Percentiles rank a stretch among this genome's conserved stretches.
These are phyloP conservation scores for Rhynchospora tenuis DNA, from an alignment of 176 grass and related monocot genomes.

Conservation along the genomic window DNA sequence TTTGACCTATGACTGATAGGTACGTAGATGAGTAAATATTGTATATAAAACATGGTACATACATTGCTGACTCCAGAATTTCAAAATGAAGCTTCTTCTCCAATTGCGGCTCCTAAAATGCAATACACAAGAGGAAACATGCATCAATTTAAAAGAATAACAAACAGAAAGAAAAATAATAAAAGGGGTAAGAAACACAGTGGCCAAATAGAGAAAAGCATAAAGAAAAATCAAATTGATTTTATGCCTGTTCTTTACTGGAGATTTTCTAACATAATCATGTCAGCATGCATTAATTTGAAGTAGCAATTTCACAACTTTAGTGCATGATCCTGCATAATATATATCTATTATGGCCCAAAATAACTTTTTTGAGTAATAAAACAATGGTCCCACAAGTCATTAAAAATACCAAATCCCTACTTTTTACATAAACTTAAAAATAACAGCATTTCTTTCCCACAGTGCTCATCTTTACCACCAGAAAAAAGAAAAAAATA, in stretches of 20 bases:
- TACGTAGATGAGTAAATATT: too few relatives aligned
- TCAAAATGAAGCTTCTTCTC: too few relatives aligned
- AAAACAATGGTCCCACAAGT: neutral
- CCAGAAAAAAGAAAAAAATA: neutral
- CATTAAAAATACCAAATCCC: neutral
- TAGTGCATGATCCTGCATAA: neutral
- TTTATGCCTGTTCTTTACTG: neutral
- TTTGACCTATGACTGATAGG: too few relatives aligned
- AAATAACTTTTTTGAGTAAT: neutral
- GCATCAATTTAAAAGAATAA: neutral
- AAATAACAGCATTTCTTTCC: neutral
- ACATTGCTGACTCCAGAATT: too few relatives aligned
- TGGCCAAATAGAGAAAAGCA: neutral
- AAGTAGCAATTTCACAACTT: neutral
- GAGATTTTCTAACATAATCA: neutral
- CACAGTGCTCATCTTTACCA: neutral
- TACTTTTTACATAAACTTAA: neutral
- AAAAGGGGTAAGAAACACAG: neutral
- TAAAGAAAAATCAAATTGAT: neutral
- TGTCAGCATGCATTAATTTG: conserved; percentile 1
- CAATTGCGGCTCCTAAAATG: too few relatives aligned
- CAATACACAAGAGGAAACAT: too few relatives aligned
- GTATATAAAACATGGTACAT: too few relatives aligned
- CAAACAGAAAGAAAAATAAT: neutral
- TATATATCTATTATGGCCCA: neutral